Evolutionary conservation across 257 asterid species (phyloP), one percentile per base, ranked within the genome.

Genomic region (Leptodermis oblonga): DNA sequence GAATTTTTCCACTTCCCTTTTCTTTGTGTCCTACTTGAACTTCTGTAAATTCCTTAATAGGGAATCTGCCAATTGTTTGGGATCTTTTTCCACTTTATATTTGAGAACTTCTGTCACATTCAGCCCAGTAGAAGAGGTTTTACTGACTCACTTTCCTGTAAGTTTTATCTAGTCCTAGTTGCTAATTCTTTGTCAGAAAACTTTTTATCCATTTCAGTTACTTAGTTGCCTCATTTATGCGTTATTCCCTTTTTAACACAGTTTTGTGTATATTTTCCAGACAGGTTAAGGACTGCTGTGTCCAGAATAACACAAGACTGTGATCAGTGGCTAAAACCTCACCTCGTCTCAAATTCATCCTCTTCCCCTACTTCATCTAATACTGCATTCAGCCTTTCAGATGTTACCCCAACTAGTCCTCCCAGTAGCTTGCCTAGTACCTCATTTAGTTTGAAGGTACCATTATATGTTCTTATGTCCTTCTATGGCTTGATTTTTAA

Each of bases 21-120:
- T 15, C n/a, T 0, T 36, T 41, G 49, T 31, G 72, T 36, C 36
- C 41, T 49, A 3, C 70, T 55, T 63, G 67, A 65, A 71, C 42
- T 17, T 26, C 31, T 70, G 18, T 76, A 41, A 58, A 63, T 76
- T 46, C 71, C 52, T 72, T 70, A 58, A 79, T 95, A 94, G 99
- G 98, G 98, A 71, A 85, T 92, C 65, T 83, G 87, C 82, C 99
- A 94, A 78, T 82, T 89, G 89, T 92, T 91, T 80, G 96, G 87
- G 83, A 85, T 94, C 73, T 89, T 91, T 86, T 88, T 94, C 89
- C 83, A 89, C 82, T 89, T 83, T 58, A 85, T 89, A 65, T 94
- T 73, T 74, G 97, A 88, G 85, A 80, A 87, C 73, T 91, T 91
- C 76, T 82, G 90, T 80, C 88, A 89, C 77, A 46, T 70, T 76